Conservation (phyloP, 75 land plant species). For the Isoetes taiwanensis region DNA sequence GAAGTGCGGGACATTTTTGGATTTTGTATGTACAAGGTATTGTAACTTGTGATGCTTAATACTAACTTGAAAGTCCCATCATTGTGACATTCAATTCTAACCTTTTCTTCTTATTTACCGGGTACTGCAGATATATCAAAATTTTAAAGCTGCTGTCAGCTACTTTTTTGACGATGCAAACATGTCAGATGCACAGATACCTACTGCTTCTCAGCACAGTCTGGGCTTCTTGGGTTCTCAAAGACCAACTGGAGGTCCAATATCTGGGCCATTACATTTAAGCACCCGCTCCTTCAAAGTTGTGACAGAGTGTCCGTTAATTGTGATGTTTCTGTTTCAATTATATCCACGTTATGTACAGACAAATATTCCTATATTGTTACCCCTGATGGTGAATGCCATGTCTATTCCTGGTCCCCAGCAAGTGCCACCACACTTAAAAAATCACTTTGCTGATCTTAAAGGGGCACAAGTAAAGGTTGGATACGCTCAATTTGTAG, state of each 20-base stretch:
- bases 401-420: conserved; percentile 91
- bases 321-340: conserved; percentile 96
- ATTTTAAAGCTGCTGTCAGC: conserved; percentile 63
- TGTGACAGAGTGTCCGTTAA: conserved; percentile 92
- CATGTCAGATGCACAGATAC: conserved; percentile 32
- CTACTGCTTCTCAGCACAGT: conserved; percentile 32
- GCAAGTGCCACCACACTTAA: conserved; percentile 55
- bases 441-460: conserved; percentile 69
- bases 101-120: too few relatives aligned
- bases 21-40: conserved; percentile 73
- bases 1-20: conserved; percentile 90
- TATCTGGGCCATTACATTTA: conserved; percentile 58
- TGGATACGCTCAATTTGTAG: too few relatives aligned
- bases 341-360: conserved; percentile 81
- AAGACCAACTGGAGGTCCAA: conserved; percentile 35
- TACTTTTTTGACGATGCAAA: conserved; percentile 65
- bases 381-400: conserved; percentile 92
- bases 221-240: conserved; percentile 39
- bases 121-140: conserved; percentile 64
- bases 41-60: too few relatives aligned
- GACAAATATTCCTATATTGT: conserved; percentile 69
- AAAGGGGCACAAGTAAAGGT: conserved; percentile 99
- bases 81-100: too few relatives aligned
- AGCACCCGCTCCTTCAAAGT: conserved; percentile 95
- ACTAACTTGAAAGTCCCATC: too few relatives aligned